Base-by-base conservation (phyloP, 1,284 basidiomycete species). In the Boletus calvinii region DNA sequence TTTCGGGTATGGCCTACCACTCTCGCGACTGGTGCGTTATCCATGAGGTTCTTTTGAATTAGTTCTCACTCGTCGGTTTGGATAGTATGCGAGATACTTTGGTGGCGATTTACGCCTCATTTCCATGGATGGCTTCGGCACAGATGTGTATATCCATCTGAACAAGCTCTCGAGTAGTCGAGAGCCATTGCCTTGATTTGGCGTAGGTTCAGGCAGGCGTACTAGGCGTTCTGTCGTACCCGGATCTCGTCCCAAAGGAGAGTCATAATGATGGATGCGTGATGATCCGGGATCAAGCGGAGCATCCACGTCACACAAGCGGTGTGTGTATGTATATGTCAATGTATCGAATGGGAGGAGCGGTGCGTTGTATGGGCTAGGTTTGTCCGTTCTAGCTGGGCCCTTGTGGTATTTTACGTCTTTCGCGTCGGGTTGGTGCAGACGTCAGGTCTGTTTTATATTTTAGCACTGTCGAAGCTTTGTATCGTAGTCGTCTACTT, bases 111-210 rank as follows among this genome's bases (percentile, higher is more conserved):
- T 99, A 13, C 81, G 92, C 50, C 72, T 99, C 48, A 98, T 99
- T 60, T 92, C 93, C 30, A 98, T 99, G 95, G 94, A 98, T 61
- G 94, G 94, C 2, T 95, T 92, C 58, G 93, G 90, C 2, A 94
- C 91, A 22, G 91, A 92, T 64, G 89, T 94, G 1, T 94, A 94
- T 66, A 90, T 95, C 57, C 93, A 95, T 67, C 74, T 95, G 52
- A 94, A 94, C 66, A 79, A 90, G 47, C 77, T 95, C 18, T 90
- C 87, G 34, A 90, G 86, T 64, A 89, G 84, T 62, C 74, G 83
- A 34, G 89, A 91, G 70, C 89, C 89, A 6, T 68, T 91, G 37
- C 86, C 78, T 26, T 87, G 60, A 67, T 43, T 10, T 6, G 40
- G 30, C 43, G 15, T 15, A 31, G 7, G 20, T 29, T 20, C 39